Evolutionary conservation across 805 yeast species (phyloP), one percentile per base, ranked within the genome.

Genomic region (Kodamaea jinghongensis): DNA sequence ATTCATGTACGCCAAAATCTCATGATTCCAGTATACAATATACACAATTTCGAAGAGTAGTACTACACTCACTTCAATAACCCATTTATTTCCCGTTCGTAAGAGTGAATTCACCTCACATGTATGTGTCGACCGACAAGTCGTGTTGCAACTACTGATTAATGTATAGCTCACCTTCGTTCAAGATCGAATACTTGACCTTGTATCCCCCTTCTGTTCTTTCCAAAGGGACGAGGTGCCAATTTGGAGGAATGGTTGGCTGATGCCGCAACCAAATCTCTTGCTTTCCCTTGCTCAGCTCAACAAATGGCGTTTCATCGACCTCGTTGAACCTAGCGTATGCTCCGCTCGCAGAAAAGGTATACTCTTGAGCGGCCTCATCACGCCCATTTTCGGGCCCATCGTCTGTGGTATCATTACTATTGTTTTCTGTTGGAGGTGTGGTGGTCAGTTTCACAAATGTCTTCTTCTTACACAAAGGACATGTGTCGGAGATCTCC

Each of bases 401-500:
- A 8, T 20, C 8, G 23, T 17, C 25, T 6, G 10, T 23, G 6
- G 17, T 15, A 12, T 22, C 22, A n/a, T 17, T 28, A 14, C 32
- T 34, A 22, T 23, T 10, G 31, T 17, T 17, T 16, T 10, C 17
- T 4, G 15, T 14, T n/a, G 12, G 25, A 16, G 28, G 28, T 5
- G 32, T 8, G n/a, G 34, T 12, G n/a, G 26, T 33, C 25, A 20
- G 27, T 2, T 37, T 15, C 16, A 42, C 52, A 44, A 69, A 68
- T 5, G 88, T 95, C 8, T 79, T 76, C 22, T 82, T 70, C 45
- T 96, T 71, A 59, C 99, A 93, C 39, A 90, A 79, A 1, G 99
- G 99, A 65, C 99, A 93, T n/a, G 79, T 77, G 50, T 83, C 91
- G 0, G 96, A 87, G 48, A 96, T 75, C 55, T 86, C 95, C 50